Conservation (phyloP, 2,329 filamentous ascomycete species). For the Conoideocrella luteorostrata region DNA sequence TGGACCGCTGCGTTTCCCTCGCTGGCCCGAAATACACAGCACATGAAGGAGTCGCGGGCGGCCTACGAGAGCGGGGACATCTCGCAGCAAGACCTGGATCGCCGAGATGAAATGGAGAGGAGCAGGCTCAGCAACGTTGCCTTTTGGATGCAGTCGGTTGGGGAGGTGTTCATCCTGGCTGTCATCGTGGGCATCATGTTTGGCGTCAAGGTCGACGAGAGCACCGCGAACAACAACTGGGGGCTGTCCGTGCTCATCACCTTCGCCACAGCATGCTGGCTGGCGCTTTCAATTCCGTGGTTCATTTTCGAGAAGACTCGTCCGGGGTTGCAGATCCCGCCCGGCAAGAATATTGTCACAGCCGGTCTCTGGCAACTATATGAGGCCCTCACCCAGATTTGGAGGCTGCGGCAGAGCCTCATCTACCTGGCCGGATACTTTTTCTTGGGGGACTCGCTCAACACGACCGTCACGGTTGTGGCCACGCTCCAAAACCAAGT, state of each 20-base stretch:
- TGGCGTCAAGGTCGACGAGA: conserved; percentile 52
- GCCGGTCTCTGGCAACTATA: conserved; percentile 58
- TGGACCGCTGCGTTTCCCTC: conserved; percentile 55
- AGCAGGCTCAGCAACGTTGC: conserved; percentile 57
- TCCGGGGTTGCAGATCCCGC: conserved; percentile 43
- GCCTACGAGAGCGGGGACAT: conserved; percentile 38
- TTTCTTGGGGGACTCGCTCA: conserved; percentile 61
- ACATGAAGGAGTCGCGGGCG: conserved; percentile 25
- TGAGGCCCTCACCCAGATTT: conserved; percentile 52
- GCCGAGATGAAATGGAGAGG: conserved; percentile 54
- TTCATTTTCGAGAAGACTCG: conserved; percentile 59
- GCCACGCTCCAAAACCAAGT: conserved; percentile 58
- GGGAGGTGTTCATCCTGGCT: conserved; percentile 57
- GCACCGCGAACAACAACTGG: conserved; percentile 57
- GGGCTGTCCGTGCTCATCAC: conserved; percentile 59
- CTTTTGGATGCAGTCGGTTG: conserved; percentile 58
- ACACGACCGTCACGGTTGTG: conserved; percentile 65
- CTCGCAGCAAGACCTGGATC: conserved; percentile 53
- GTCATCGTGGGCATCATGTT: conserved; percentile 60
- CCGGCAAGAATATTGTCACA: conserved; percentile 40
- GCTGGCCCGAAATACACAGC: conserved; percentile 29
- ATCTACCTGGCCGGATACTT: conserved; percentile 63
- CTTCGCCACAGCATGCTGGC: conserved; percentile 58
- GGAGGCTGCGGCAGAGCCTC: conserved; percentile 58
- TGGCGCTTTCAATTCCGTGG: conserved; percentile 59